Evolutionary conservation across 2,329 filamentous ascomycete genomes (phyloP).

Genomic region (Arthrobotrys iridis): DNA sequence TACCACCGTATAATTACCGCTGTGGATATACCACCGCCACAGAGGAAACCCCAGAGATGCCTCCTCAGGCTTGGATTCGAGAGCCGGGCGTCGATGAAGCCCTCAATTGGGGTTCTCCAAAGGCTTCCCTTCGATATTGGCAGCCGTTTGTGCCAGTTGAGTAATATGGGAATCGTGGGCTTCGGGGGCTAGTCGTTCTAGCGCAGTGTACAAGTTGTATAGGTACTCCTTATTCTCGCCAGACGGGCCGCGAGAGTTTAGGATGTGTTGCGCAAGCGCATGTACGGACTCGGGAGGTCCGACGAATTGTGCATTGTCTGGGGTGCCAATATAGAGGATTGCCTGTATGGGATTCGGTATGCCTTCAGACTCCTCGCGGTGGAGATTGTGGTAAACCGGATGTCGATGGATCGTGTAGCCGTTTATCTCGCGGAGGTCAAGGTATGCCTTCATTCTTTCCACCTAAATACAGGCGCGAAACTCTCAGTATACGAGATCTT

Average conservation of each 20-base stretch:
- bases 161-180: slow-evolving; percentile 85
- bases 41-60: neutral
- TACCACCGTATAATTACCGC: slow-evolving; percentile 53
- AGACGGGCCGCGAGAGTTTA: slow-evolving; percentile 79
- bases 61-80: neutral
- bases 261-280: slow-evolving; percentile 81
- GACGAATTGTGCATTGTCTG: slow-evolving; percentile 90
- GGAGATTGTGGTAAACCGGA: slow-evolving; percentile 74
- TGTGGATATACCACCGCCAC: neutral
- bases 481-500: slow-evolving; percentile 23
- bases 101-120: slow-evolving; percentile 20
- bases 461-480: slow-evolving; percentile 35
- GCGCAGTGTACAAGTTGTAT: slow-evolving; percentile 77
- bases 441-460: slow-evolving; percentile 60
- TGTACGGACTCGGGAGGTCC: slow-evolving; percentile 75
- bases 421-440: slow-evolving; percentile 97
- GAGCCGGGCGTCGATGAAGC: neutral
- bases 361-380: slow-evolving; percentile 59
- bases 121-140: slow-evolving; percentile 67
- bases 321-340: slow-evolving; percentile 93
- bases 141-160: slow-evolving; percentile 79
- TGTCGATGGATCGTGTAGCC: slow-evolving; percentile 92
- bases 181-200: slow-evolving; percentile 76
- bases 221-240: slow-evolving; percentile 92
- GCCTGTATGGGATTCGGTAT: slow-evolving; percentile 64